These are phyloP conservation scores for Aspergillus steynii DNA, from an alignment of 495 filamentous ascomycete genomes.

Conservation along the genomic window DNA sequence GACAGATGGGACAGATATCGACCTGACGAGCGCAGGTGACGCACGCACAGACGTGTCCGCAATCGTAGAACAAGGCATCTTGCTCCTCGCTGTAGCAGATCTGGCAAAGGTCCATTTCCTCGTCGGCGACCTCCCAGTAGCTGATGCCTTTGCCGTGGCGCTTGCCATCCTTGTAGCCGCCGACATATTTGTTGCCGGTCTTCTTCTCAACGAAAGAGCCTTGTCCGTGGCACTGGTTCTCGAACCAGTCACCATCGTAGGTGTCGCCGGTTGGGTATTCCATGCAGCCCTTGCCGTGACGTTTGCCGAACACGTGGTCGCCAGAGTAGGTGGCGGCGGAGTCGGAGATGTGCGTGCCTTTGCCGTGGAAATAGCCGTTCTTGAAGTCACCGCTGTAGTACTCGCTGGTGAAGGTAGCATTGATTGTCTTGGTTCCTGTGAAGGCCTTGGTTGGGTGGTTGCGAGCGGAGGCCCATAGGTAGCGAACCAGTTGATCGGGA, in stretches of 20 bases:
- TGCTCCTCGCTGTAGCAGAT: slow-evolving; percentile 66
- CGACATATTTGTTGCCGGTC: slow-evolving; percentile 64
- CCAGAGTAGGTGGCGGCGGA: slow-evolving; percentile 58
- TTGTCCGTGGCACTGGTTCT: slow-evolving; percentile 57
- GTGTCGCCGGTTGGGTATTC: slow-evolving; percentile 62
- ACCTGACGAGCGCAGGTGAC: slow-evolving; percentile 61
- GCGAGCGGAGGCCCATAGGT: slow-evolving; percentile 46
- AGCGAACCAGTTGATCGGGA: slow-evolving; percentile 46
- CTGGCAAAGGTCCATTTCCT: slow-evolving; percentile 60
- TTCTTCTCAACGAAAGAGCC: slow-evolving; percentile 58
- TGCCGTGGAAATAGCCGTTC: slow-evolving; percentile 54
- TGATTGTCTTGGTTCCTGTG: slow-evolving; percentile 43
- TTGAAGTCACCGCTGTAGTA: slow-evolving; percentile 50
- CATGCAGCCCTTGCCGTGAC: slow-evolving; percentile 57
- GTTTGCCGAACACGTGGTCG: slow-evolving; percentile 51
- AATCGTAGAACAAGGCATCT: slow-evolving; percentile 64
- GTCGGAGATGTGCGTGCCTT: slow-evolving; percentile 53
- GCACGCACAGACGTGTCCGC: slow-evolving; percentile 67
- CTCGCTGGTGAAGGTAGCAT: slow-evolving; percentile 47
- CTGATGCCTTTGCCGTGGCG: slow-evolving; percentile 63
- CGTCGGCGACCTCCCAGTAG: slow-evolving; percentile 62
- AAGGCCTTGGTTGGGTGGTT: slow-evolving; percentile 48
- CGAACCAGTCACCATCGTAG: slow-evolving; percentile 60
- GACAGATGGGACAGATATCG: slow-evolving; percentile 65
- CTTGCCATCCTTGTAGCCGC: slow-evolving; percentile 63